These are phyloP conservation scores for Cyberlindnera japonica DNA, from an alignment of 805 yeast genomes.

Conservation along the genomic window DNA sequence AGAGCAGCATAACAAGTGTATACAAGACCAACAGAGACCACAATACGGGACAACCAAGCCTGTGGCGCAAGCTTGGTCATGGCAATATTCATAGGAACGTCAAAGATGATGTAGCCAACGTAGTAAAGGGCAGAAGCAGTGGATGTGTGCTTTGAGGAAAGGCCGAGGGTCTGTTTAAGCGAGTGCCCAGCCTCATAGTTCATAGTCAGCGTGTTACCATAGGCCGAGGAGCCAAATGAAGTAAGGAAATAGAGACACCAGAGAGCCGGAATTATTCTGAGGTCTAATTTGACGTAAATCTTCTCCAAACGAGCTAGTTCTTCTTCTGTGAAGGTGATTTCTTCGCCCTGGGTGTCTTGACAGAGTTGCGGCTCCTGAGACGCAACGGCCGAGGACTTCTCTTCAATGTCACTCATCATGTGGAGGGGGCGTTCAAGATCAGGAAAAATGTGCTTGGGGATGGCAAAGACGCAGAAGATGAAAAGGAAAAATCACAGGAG, in stretches of 20 bases:
- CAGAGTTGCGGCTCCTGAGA: constrained; percentile 8
- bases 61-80: constrained; percentile 87
- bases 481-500: not conserved
- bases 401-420: constrained; percentile 17
- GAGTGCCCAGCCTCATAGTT: constrained; percentile 61
- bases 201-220: constrained; percentile 81
- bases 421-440: too few species aligned
- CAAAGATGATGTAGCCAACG: constrained; percentile 81
- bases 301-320: constrained; percentile 41
- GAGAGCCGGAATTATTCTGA: constrained; percentile 73
- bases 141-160: constrained; percentile 56
- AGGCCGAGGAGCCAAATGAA: constrained; percentile 73
- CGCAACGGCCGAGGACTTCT: constrained; percentile 9
- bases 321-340: constrained; percentile 22
- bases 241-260: constrained; percentile 78
- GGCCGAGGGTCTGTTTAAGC: constrained; percentile 44
- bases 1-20: constrained; percentile 71
- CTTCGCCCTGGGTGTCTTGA: not conserved
- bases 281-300: constrained; percentile 60
- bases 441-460: not conserved
- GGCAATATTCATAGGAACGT: constrained; percentile 80
- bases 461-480: not conserved
- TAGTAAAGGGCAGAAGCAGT: constrained; percentile 78
- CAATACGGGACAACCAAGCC: constrained; percentile 78
- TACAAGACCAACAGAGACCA: constrained; percentile 71